These are phyloP conservation scores for Auricularia cornea DNA, from an alignment of 768 basidiomycete genomes.

Conservation along the genomic window DNA sequence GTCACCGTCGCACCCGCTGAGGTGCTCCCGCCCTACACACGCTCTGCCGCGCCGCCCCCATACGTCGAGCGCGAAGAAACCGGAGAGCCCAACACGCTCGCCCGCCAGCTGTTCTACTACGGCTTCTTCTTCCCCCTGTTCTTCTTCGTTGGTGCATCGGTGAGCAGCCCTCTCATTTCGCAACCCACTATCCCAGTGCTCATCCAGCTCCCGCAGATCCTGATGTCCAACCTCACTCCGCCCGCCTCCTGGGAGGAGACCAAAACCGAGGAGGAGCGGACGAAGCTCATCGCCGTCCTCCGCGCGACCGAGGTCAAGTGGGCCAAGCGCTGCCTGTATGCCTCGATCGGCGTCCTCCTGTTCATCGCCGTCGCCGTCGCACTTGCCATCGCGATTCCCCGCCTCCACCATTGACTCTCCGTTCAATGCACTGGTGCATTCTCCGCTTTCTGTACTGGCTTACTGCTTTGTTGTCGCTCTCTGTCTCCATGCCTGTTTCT, in stretches of 20 bases:
- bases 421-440: not conserved
- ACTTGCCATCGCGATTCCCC: not conserved
- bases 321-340: slow-evolving; percentile 32
- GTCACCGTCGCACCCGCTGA: not conserved
- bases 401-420: not conserved
- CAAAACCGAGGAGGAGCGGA: slow-evolving; percentile 30
- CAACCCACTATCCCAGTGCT: not conserved
- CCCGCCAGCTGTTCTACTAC: slow-evolving; percentile 40
- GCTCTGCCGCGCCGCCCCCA: not conserved
- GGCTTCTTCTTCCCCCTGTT: slow-evolving; percentile 45
- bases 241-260: slow-evolving; percentile 28
- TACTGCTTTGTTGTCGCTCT: not conserved
- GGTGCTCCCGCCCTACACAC: not conserved
- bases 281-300: slow-evolving; percentile 23
- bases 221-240: slow-evolving; percentile 32
- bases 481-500: not conserved
- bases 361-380: slow-evolving; percentile 7
- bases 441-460: not conserved
- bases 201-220: slow-evolving; percentile 15
- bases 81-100: slow-evolving; percentile 33
- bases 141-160: slow-evolving; percentile 34
- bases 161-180: slow-evolving; percentile 2
- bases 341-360: slow-evolving; percentile 14
- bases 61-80: not conserved
- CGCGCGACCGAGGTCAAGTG: slow-evolving; percentile 32